Evolutionary conservation across 1,284 basidiomycete genomes (phyloP).

Genomic region (Prillingera fragicola): DNA sequence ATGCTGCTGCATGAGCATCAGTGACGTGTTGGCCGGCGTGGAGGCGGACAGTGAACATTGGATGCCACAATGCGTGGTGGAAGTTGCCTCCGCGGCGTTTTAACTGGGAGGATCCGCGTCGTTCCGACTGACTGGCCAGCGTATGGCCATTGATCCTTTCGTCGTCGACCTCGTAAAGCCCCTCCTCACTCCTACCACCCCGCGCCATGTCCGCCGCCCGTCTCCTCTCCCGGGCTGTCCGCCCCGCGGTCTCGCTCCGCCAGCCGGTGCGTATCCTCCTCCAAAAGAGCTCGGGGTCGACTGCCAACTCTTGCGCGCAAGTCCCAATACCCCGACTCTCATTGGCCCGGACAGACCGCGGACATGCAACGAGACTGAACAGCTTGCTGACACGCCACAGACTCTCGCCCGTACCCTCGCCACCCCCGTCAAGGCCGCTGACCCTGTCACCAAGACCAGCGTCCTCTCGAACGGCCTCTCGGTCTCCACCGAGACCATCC

Average conservation of each 20-base stretch:
- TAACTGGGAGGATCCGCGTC: neutral
- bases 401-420: conserved; percentile 40
- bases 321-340: conserved; percentile 11
- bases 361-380: neutral
- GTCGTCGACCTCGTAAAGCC: conserved; percentile 5
- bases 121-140: neutral
- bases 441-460: conserved; percentile 77
- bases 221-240: conserved; percentile 37
- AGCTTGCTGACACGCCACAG: conserved; percentile 17
- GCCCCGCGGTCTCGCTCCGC: conserved; percentile 23
- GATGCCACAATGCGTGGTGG: neutral
- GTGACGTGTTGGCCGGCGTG: neutral
- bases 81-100: neutral
- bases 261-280: conserved; percentile 18
- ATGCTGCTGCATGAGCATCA: neutral
- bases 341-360: conserved; percentile 7
- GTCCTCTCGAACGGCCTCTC: conserved; percentile 87
- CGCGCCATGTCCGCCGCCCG: conserved; percentile 37
- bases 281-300: neutral
- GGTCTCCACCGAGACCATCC: conserved; percentile 85
- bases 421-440: conserved; percentile 52
- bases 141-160: neutral
- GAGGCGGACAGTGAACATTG: neutral
- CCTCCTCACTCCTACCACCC: conserved; percentile 11
- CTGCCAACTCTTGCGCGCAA: no score